Conservation (phyloP, 1,139 yeast species). For the Scheffersomyces cryptocercus region DNA sequence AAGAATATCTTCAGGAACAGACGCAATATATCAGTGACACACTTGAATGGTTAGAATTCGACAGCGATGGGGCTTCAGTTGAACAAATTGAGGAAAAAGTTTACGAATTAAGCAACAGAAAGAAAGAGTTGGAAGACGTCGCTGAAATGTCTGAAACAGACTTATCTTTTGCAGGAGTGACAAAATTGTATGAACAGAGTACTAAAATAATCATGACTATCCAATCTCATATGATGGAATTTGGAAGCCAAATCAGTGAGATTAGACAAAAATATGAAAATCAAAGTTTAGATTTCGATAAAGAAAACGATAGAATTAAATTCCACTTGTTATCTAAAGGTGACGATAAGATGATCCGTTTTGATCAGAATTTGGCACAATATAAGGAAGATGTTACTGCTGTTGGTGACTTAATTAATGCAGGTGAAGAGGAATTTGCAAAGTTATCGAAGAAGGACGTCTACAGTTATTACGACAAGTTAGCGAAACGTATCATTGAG, state of each 20-base stretch:
- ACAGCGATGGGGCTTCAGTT: conserved; percentile 55
- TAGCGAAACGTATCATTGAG: conserved; percentile 33
- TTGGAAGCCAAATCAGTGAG: conserved; percentile 44
- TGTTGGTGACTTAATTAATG: conserved; percentile 28
- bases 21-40: conserved; percentile 41
- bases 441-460: conserved; percentile 32
- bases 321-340: conserved; percentile 30
- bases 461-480: conserved; percentile 33
- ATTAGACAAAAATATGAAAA: conserved; percentile 42
- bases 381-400: conserved; percentile 36
- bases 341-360: conserved; percentile 35
- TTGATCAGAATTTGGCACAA: conserved; percentile 34
- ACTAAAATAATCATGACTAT: conserved; percentile 37
- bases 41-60: conserved; percentile 81
- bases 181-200: conserved; percentile 42
- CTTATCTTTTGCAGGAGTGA: conserved; percentile 37
- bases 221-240: conserved; percentile 45
- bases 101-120: conserved; percentile 19
- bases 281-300: conserved; percentile 49
- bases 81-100: conserved; percentile 37
- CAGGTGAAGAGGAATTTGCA: conserved; percentile 27
- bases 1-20: conserved; percentile 28
- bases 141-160: conserved; percentile 32
- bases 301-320: conserved; percentile 46
- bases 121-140: conserved; percentile 20